Percentiles rank a stretch among this genome's conserved stretches.
phyloP scores from a whole-genome alignment of 2,329 filamentous ascomycete genomes.

The Fusarium lateritium region DNA sequence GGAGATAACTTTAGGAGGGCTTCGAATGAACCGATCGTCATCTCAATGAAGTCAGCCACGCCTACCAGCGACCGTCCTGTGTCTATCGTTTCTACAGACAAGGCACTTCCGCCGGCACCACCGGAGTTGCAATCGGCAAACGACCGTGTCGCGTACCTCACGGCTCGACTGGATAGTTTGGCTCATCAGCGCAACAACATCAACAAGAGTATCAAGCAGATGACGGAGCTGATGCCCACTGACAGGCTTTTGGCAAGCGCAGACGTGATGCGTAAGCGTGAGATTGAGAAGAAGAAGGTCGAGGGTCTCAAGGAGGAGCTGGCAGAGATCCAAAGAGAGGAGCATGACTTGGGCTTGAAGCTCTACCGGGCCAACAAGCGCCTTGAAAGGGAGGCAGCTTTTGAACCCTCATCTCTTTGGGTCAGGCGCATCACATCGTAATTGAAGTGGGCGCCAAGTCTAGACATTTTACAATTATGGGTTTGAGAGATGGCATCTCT shows the following conservation, averaged over 20 bases:
- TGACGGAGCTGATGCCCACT: slow-evolving; percentile 83
- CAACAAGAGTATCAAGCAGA: slow-evolving; percentile 79
- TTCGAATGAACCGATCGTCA: slow-evolving; percentile 48
- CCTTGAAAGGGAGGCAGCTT: slow-evolving; percentile 75
- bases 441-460: slow-evolving; percentile 39
- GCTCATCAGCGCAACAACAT: slow-evolving; percentile 79
- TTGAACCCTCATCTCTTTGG: slow-evolving; percentile 80
- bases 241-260: slow-evolving; percentile 78
- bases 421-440: slow-evolving; percentile 81
- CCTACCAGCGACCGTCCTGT: slow-evolving; percentile 43
- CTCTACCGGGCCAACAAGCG: slow-evolving; percentile 83
- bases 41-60: slow-evolving; percentile 50
- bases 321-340: slow-evolving; percentile 80
- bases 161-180: slow-evolving; percentile 76
- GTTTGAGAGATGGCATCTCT: slow-evolving; percentile 17
- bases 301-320: slow-evolving; percentile 76
- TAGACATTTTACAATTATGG: slow-evolving; percentile 17
- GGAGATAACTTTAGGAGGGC: slow-evolving; percentile 40
- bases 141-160: slow-evolving; percentile 77
- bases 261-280: slow-evolving; percentile 71
- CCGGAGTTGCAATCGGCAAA: slow-evolving; percentile 69
- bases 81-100: slow-evolving; percentile 62
- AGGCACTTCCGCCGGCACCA: slow-evolving; percentile 73
- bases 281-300: slow-evolving; percentile 75
- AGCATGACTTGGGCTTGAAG: slow-evolving; percentile 83